phyloP scores from a whole-genome alignment of 768 basidiomycete genomes.

The Epithele typhae region DNA sequence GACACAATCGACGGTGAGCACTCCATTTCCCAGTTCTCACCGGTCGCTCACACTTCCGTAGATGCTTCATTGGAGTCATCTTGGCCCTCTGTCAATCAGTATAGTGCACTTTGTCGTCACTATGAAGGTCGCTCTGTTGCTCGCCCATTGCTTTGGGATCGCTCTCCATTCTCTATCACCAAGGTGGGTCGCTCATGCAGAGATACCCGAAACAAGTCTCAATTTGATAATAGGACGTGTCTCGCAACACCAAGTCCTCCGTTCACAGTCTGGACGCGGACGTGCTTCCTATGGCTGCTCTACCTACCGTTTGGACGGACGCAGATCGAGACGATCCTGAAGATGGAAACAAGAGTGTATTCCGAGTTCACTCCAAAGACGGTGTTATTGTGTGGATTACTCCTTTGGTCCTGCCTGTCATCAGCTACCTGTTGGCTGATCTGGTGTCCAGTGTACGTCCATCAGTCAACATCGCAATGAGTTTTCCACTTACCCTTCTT shows the following conservation, averaged over 20 bases:
- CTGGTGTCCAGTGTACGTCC: constrained; percentile 40
- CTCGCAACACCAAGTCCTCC: too few species aligned
- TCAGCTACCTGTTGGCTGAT: constrained; percentile 44
- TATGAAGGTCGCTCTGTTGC: constrained; percentile 4
- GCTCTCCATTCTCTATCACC: constrained; percentile 19
- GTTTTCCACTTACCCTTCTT: background rate
- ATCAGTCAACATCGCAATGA: background rate
- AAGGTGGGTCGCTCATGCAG: constrained; percentile 31
- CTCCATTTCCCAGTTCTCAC: background rate
- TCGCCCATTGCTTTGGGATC: background rate
- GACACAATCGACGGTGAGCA: constrained; percentile 48
- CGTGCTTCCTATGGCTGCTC: background rate
- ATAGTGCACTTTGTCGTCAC: constrained; percentile 7
- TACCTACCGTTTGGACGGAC: background rate
- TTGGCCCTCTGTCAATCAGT: constrained; percentile 10
- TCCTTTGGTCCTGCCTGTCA: constrained; percentile 47
- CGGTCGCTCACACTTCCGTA: background rate
- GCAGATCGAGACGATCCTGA: background rate
- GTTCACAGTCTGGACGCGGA: background rate
- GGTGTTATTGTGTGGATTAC: constrained; percentile 44
- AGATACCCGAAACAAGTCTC: too few species aligned
- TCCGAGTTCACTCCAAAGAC: constrained; percentile 37
- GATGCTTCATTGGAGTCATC: background rate
- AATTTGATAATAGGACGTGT: too few species aligned
- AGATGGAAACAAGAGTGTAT: constrained; percentile 26